phyloP scores from a whole-genome alignment of 768 basidiomycete species.

The Jaapia argillacea region DNA sequence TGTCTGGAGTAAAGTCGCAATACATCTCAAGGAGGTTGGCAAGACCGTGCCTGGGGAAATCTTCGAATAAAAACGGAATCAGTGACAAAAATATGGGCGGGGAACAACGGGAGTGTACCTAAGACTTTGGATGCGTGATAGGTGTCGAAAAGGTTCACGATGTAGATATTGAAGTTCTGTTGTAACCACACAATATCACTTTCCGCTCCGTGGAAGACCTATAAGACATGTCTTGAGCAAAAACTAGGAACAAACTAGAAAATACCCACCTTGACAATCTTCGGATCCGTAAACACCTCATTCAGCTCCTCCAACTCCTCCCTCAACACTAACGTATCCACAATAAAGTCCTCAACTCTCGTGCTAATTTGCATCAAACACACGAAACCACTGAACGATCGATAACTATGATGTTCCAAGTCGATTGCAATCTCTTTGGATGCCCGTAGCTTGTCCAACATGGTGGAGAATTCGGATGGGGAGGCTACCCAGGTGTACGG shows the following conservation, averaged over 20 bases:
- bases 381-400: slow-evolving; percentile 78
- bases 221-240: not conserved
- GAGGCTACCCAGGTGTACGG: slow-evolving; percentile 68
- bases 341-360: slow-evolving; percentile 73
- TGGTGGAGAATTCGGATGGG: slow-evolving; percentile 37
- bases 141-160: slow-evolving; percentile 96
- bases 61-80: slow-evolving; percentile 25
- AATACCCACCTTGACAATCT: slow-evolving; percentile 66
- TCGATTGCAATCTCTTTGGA: slow-evolving; percentile 86
- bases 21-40: slow-evolving; percentile 81
- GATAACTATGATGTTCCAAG: slow-evolving; percentile 86
- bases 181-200: slow-evolving; percentile 95
- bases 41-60: slow-evolving; percentile 77
- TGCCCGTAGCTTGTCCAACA: slow-evolving; percentile 58
- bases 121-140: slow-evolving; percentile 88
- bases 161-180: slow-evolving; percentile 87
- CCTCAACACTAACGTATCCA: slow-evolving; percentile 72
- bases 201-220: slow-evolving; percentile 94
- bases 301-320: slow-evolving; percentile 68
- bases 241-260: not conserved
- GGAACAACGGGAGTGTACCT: slow-evolving; percentile 28
- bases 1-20: slow-evolving; percentile 86
- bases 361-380: slow-evolving; percentile 93
- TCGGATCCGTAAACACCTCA: slow-evolving; percentile 78
- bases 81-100: not conserved